Base-by-base conservation (phyloP, 805 yeast species). In the Hagleromyces aurorensis region DNA sequence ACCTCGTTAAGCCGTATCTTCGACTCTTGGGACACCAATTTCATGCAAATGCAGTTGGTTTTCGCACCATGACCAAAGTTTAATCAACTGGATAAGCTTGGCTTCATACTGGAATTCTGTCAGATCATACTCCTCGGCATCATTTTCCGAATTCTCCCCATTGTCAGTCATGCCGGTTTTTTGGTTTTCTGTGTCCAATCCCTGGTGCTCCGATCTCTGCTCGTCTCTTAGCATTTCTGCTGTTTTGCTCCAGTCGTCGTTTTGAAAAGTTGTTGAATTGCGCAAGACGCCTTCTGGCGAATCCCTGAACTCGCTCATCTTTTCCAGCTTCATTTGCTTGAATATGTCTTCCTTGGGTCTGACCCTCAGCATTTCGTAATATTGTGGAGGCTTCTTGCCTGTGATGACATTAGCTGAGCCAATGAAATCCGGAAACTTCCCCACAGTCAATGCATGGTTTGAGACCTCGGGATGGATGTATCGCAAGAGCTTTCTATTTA, bases 41-140 rank as follows among this genome's bases (percentile, higher is more conserved):
- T 55, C 50, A 18, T 50, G 42, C 31, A 59, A 62, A 29, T 62
- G 55, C 24, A 72, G 44, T 46, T 69, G 56, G 43, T 71, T 71
- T 44, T 75, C 83, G 6, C 79, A 71, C 62, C 81, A 72, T 3
- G 69, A 63, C 80, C 81, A 77, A 25, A 78, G 46, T 45, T 73
- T 72, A 29, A 75, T 61, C 16, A 78, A 57, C 32, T 70, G 66
- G 39, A 74, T 72, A 34, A 78, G 54, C 37, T 59, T 61, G 5
- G 56, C 48, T 27, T 54, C 59, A 29, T 47, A 43, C 21, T 38
- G 37, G 14, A 36, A 27, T 21, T 41, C 43, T 13, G 38, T 27
- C 5, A 38, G 19, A 16, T 36, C 30, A 9, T 16, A 20, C 7
- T 32, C 37, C 5, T 29, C 26, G 4, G 33, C n/a, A 9, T 19